A percentile compares a stretch with the other conserved stretches of the same genome.
Conservation (phyloP, 177 flowering plant species). For the Vitis hybrid region DNA sequence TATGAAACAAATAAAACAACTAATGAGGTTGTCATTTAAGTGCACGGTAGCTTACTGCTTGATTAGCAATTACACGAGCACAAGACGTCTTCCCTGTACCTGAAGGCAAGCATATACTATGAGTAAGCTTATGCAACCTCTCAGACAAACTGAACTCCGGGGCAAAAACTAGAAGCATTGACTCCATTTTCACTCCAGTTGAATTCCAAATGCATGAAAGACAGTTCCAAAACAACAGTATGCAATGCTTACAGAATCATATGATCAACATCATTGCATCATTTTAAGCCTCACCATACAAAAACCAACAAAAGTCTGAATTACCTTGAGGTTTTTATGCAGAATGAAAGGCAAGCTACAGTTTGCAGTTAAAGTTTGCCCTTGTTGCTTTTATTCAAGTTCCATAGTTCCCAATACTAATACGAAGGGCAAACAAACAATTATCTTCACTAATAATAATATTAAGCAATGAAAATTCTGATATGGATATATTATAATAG, state of each 20-base stretch:
- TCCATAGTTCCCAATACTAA: background rate
- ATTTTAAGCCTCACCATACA: background rate
- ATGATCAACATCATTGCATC: background rate
- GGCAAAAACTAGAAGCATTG: background rate
- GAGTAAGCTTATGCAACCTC: slow-evolving; percentile 4
- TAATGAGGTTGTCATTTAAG: background rate
- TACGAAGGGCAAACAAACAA: too few relatives aligned
- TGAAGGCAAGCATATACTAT: slow-evolving; percentile 25
- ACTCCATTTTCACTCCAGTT: background rate
- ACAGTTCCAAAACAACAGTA: background rate
- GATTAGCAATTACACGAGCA: slow-evolving; percentile 95
- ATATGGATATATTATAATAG: too few relatives aligned
- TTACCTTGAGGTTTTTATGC: background rate
- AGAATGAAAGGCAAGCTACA: background rate
- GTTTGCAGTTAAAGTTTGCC: background rate
- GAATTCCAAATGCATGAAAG: background rate
- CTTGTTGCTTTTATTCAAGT: background rate
- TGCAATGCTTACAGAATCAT: background rate
- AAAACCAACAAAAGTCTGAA: background rate
- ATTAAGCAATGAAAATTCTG: too few relatives aligned
- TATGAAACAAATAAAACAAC: background rate
- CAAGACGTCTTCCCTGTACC: slow-evolving; percentile 98
- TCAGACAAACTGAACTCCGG: background rate
- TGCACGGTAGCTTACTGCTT: slow-evolving; percentile 58
- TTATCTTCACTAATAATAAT: too few relatives aligned